phyloP scores from a whole-genome alignment of 2,329 filamentous ascomycete genomes.

The Macroventuria anomochaeta region DNA sequence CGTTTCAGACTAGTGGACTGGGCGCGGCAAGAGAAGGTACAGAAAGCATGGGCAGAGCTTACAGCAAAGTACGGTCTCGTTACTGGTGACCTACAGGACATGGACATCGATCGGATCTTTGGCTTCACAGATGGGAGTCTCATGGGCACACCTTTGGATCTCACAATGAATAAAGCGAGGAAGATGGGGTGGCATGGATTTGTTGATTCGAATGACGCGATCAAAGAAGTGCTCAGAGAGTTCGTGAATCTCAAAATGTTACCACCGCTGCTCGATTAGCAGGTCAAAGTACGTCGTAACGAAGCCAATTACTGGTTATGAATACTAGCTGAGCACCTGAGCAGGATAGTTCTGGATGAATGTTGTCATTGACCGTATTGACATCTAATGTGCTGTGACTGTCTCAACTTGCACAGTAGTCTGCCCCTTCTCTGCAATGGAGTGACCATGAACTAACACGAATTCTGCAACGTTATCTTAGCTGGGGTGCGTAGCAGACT shows the following conservation, averaged over 20 bases:
- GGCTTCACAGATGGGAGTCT: slow-evolving; percentile 54
- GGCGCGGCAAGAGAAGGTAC: slow-evolving; percentile 54
- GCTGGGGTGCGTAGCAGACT: too few relatives aligned
- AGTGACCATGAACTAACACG: too few relatives aligned
- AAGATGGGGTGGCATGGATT: slow-evolving; percentile 57
- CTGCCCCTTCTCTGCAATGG: too few relatives aligned
- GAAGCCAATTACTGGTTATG: too few relatives aligned
- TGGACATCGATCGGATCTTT: slow-evolving; percentile 56
- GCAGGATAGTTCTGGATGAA: too few relatives aligned
- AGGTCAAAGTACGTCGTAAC: background rate
- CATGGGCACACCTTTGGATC: slow-evolving; percentile 35
- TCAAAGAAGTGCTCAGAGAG: slow-evolving; percentile 52
- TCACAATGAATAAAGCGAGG: slow-evolving; percentile 55
- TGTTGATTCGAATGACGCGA: slow-evolving; percentile 54
- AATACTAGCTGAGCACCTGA: too few relatives aligned
- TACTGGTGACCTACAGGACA: slow-evolving; percentile 48
- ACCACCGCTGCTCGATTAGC: slow-evolving; percentile 31
- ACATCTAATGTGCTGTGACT: too few relatives aligned
- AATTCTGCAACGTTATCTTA: too few relatives aligned
- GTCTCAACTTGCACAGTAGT: too few relatives aligned
- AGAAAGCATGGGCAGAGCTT: slow-evolving; percentile 55
- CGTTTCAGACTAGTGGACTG: slow-evolving; percentile 55
- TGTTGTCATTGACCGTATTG: too few relatives aligned
- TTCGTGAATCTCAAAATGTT: slow-evolving; percentile 55
- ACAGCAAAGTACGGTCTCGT: slow-evolving; percentile 51